Conservation (phyloP, 1,284 basidiomycete genomes). For the Takashimella tepidaria region DNA sequence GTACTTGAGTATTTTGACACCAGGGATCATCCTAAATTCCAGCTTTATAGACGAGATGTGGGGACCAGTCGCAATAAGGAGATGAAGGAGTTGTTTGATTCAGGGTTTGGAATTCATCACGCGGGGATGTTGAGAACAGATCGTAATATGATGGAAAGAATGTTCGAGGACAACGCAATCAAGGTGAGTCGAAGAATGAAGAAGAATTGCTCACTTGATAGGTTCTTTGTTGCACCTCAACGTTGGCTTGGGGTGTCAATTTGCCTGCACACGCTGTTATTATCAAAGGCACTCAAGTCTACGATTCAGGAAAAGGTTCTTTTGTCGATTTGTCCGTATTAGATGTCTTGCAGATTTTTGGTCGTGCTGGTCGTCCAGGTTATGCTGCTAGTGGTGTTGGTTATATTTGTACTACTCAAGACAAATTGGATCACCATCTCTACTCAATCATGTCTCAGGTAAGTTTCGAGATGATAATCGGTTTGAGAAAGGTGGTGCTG, state of each 20-base stretch:
- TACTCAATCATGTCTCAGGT: conserved; percentile 83
- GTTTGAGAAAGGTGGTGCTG: too few relatives aligned
- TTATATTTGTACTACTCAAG: conserved; percentile 90
- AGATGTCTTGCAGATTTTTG: conserved; percentile 94
- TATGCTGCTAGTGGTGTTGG: conserved; percentile 93
- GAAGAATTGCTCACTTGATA: conserved; percentile 40
- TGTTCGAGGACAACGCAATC: conserved; percentile 87
- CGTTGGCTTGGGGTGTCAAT: conserved; percentile 99
- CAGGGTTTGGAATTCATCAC: conserved; percentile 96
- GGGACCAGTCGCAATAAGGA: conserved; percentile 81
- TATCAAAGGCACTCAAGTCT: conserved; percentile 98
- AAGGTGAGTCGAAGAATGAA: conserved; percentile 58
- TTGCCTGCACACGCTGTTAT: conserved; percentile 95
- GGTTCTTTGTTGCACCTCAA: conserved; percentile 97
- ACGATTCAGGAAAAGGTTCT: conserved; percentile 79
- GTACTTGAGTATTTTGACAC: conserved; percentile 72
- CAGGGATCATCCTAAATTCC: conserved; percentile 69
- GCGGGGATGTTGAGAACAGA: conserved; percentile 96
- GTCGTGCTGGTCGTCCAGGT: conserved; percentile 93
- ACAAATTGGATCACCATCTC: conserved; percentile 90
- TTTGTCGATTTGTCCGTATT: conserved; percentile 92
- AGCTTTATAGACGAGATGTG: conserved; percentile 71
- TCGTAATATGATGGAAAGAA: conserved; percentile 89
- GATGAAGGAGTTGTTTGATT: conserved; percentile 90
- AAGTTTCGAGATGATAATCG: conserved; percentile 24